Conservation (phyloP, 257 asterid species). For the Avicennia marina region DNA sequence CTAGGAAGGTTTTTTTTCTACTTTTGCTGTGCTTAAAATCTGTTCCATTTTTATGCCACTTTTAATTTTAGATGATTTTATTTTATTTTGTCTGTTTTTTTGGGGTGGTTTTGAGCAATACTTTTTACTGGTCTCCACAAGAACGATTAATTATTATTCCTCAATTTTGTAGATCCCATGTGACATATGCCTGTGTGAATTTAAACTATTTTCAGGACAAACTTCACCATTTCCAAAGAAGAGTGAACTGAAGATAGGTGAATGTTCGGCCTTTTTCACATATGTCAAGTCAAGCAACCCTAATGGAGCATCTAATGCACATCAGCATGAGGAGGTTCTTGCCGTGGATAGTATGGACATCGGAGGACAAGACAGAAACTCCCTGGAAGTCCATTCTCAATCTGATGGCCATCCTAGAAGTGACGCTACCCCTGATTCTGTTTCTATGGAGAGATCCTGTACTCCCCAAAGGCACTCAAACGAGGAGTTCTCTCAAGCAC, state of each 20-base stretch:
- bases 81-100: too few species aligned
- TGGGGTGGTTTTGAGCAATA: too few species aligned
- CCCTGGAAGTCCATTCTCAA: conserved; percentile 30
- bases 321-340: conserved; percentile 23
- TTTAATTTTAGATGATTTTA: too few species aligned
- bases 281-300: conserved; percentile 69
- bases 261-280: conserved; percentile 89
- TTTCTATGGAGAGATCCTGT: conserved; percentile 32
- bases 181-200: too few species aligned
- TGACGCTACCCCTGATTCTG: conserved; percentile 39
- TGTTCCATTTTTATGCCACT: too few species aligned
- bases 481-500: conserved; percentile 39
- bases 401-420: conserved; percentile 46
- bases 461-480: conserved; percentile 48
- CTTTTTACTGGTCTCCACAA: too few species aligned
- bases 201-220: conserved; percentile 43
- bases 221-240: conserved; percentile 50
- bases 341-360: conserved; percentile 28
- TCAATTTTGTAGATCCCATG: background rate
- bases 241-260: conserved; percentile 78
- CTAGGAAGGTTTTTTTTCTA: too few species aligned
- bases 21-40: too few species aligned
- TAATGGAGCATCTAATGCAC: conserved; percentile 31
- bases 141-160: too few species aligned
- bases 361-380: conserved; percentile 27